A percentile compares a stretch with the other conserved stretches of the same genome.
These are phyloP conservation scores for Diplodia scrobiculata DNA, from an alignment of 2,329 filamentous ascomycete genomes.

Conservation along the genomic window DNA sequence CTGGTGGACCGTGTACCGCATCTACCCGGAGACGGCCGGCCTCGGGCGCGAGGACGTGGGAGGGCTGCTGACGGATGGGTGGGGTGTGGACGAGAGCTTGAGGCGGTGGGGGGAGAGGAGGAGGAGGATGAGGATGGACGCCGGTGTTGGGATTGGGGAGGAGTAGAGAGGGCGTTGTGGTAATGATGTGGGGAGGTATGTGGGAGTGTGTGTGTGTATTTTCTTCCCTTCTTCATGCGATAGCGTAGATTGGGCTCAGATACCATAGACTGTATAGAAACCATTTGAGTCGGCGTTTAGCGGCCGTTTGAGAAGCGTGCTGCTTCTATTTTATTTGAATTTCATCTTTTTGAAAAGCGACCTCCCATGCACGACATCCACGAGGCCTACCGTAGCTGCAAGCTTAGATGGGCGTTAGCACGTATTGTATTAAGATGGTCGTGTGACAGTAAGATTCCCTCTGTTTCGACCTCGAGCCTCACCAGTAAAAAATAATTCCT, in stretches of 20 bases:
- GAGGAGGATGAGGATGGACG: not conserved
- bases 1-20: conserved; percentile 68
- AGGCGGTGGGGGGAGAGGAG: conserved; percentile 12
- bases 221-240: not conserved
- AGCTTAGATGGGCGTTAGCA: not conserved
- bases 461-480: not conserved
- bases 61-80: conserved; percentile 68
- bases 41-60: conserved; percentile 79
- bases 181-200: not conserved
- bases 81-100: conserved; percentile 59
- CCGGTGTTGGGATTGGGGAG: not conserved
- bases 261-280: not conserved
- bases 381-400: no score
- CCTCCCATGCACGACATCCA: no score
- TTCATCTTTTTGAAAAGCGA: not conserved
- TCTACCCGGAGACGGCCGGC: conserved; percentile 86
- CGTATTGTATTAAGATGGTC: not conserved
- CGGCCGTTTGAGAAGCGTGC: not conserved
- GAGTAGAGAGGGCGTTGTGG: not conserved
- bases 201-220: not conserved
- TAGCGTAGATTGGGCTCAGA: not conserved
- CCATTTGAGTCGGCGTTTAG: not conserved
- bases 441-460: not conserved
- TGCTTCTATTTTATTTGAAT: not conserved
- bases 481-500: not conserved